phyloP scores from a whole-genome alignment of 169 alveolate genomes.

The Eimeria necatrix region DNA sequence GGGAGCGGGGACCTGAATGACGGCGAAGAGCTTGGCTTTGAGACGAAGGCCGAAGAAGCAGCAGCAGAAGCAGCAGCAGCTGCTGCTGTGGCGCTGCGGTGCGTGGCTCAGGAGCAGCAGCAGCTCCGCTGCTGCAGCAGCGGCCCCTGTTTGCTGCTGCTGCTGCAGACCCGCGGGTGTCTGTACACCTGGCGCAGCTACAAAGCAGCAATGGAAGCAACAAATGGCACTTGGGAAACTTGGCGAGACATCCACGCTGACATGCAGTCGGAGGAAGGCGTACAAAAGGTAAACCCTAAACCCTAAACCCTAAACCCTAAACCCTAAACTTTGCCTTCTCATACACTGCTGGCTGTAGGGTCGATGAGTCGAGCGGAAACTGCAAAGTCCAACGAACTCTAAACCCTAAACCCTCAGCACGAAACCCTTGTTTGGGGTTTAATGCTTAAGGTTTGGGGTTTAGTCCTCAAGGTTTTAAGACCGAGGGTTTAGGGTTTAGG shows the following conservation, averaged over 20 bases:
- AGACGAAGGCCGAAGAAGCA: neutral
- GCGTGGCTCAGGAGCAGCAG: slow-evolving; percentile 21
- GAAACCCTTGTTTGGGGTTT: neutral
- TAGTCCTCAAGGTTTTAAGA: neutral
- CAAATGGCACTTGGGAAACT: slow-evolving; percentile 67
- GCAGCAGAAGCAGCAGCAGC: slow-evolving; percentile 49
- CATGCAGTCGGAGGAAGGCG: slow-evolving; percentile 40
- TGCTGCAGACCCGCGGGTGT: slow-evolving; percentile 14
- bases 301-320: slow-evolving; percentile 32
- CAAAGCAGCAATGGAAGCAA: slow-evolving; percentile 44
- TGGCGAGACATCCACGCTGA: slow-evolving; percentile 80
- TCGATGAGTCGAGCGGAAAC: no score
- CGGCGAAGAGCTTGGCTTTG: slow-evolving; percentile 11
- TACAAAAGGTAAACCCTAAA: slow-evolving; percentile 9
- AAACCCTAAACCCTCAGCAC: neutral
- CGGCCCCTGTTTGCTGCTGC: slow-evolving; percentile 36
- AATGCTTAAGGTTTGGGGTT: neutral
- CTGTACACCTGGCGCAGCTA: slow-evolving; percentile 43
- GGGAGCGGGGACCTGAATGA: neutral
- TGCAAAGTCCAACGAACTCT: neutral
- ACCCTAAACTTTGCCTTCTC: neutral
- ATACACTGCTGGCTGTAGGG: no score
- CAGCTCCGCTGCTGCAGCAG: slow-evolving; percentile 65
- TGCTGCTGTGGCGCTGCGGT: slow-evolving; percentile 49
- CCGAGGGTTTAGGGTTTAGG: neutral